Evolutionary conservation across 140 eudicot genomes (phyloP).

Genomic region (Senecio squalidus): DNA sequence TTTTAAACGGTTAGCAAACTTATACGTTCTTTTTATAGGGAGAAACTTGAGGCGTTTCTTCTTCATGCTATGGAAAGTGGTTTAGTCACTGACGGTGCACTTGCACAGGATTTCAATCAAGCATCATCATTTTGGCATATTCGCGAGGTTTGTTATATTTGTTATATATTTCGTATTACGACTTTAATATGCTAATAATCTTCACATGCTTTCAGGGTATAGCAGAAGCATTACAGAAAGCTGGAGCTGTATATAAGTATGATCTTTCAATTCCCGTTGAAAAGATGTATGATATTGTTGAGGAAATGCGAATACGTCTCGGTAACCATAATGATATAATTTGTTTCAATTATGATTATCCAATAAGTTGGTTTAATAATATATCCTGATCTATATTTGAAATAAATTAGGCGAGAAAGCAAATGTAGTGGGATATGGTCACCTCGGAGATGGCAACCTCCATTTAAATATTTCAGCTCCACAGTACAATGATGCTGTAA

Average conservation of each 20-base stretch:
- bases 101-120: slow-evolving; percentile 93
- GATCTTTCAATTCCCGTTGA: slow-evolving; percentile 86
- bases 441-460: slow-evolving; percentile 95
- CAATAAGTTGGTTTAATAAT: background rate
- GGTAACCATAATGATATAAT: slow-evolving; percentile 36
- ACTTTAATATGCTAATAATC: background rate
- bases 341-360: background rate
- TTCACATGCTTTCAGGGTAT: slow-evolving; percentile 53
- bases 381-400: background rate
- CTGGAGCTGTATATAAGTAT: slow-evolving; percentile 94
- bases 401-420: slow-evolving; percentile 49
- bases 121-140: slow-evolving; percentile 92
- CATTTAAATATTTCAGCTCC: slow-evolving; percentile 80
- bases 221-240: slow-evolving; percentile 91
- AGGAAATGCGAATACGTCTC: slow-evolving; percentile 77
- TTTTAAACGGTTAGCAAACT: background rate
- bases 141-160: slow-evolving; percentile 61
- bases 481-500: slow-evolving; percentile 66
- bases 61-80: slow-evolving; percentile 77
- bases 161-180: background rate
- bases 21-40: slow-evolving; percentile 33
- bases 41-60: slow-evolving; percentile 91
- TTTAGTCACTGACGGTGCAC: slow-evolving; percentile 73
- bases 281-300: slow-evolving; percentile 86
- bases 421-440: slow-evolving; percentile 93